Evolutionary conservation across 169 alveolate species (phyloP), one percentile per base, ranked within the genome.

Genomic region (Babesia caballi): DNA sequence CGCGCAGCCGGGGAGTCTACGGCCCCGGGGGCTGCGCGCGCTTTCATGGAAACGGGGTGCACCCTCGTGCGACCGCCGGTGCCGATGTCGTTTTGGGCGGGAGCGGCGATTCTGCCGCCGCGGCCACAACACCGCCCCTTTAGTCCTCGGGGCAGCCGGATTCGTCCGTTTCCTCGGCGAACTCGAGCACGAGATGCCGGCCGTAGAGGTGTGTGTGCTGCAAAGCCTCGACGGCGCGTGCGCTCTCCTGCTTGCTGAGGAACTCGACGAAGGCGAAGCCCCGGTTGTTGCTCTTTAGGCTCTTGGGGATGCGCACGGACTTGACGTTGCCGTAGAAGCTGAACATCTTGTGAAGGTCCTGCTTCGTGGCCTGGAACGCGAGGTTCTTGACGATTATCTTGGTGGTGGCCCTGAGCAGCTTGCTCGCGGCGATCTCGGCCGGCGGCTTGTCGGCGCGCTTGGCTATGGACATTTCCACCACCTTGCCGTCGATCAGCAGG

Each of bases 261-360:
- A 93, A 95, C 53, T 94, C 97, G 66, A 95, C 97, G 66, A 95
- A 95, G 28, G 94, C 98, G 73, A 92, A 95, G 3, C 98, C 98
- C 63, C 97, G 76, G 84, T 95, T 94, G 60, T 93, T 85, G 65
- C 95, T 92, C 49, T 90, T 74, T n/a, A 85, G 90, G 58, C 95
- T 94, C 88, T 94, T 95, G 15, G 99, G 99, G 27, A 96, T 87
- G 74, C 98, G 88, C 4, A 96, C 92, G 54, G 94, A 68, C 66
- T 88, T 92, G 14, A 95, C 90, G 40, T 90, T 90, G 19, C 98
- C 98, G 68, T 92, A 93, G 32, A 93, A 80, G 41, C 94, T 87
- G 86, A 96, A 96, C 75, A 96, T 89, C 52, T 89, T 90, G 60
- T 80, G 56, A 56, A 96, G 80, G 72, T 96, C 99, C 36, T 88